phyloP scores from a whole-genome alignment of 2,329 filamentous ascomycete species.

The Trichophyton benhamiae region DNA sequence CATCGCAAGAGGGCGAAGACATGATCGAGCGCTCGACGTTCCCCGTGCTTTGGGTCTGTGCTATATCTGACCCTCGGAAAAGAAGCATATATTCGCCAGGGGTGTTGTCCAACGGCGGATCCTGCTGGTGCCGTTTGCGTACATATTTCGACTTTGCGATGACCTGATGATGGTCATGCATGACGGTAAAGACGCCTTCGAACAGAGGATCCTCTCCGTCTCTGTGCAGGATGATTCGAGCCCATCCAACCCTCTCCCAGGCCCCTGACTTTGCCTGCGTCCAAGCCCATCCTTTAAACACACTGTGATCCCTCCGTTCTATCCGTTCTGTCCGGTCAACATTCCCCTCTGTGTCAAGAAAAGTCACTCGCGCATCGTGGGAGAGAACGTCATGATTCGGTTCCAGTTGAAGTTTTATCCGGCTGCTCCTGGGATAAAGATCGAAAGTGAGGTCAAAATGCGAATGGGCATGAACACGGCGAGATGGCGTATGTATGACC shows the following conservation, averaged over 20 bases:
- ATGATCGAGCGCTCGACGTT: constrained; percentile 52
- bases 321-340: constrained; percentile 56
- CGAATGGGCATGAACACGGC: constrained; percentile 67
- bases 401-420: constrained; percentile 66
- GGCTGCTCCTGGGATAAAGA: constrained; percentile 53
- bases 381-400: constrained; percentile 85
- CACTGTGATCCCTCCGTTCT: constrained; percentile 59
- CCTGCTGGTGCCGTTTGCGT: constrained; percentile 56
- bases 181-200: constrained; percentile 73
- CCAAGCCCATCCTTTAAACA: constrained; percentile 73
- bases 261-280: constrained; percentile 49
- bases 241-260: constrained; percentile 79
- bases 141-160: constrained; percentile 63
- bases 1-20: constrained; percentile 47
- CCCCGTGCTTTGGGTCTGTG: constrained; percentile 34
- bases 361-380: constrained; percentile 60
- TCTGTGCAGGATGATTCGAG: constrained; percentile 61
- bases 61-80: constrained; percentile 80
- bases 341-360: constrained; percentile 59
- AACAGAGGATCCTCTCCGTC: constrained; percentile 75
- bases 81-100: constrained; percentile 72
- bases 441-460: constrained; percentile 76
- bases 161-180: constrained; percentile 76
- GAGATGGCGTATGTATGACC: constrained; percentile 63
- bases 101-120: constrained; percentile 50